A percentile compares a stretch with the other conserved stretches of the same genome.
phyloP scores from a whole-genome alignment of 768 basidiomycete genomes.

The Botryobasidium botryosum region DNA sequence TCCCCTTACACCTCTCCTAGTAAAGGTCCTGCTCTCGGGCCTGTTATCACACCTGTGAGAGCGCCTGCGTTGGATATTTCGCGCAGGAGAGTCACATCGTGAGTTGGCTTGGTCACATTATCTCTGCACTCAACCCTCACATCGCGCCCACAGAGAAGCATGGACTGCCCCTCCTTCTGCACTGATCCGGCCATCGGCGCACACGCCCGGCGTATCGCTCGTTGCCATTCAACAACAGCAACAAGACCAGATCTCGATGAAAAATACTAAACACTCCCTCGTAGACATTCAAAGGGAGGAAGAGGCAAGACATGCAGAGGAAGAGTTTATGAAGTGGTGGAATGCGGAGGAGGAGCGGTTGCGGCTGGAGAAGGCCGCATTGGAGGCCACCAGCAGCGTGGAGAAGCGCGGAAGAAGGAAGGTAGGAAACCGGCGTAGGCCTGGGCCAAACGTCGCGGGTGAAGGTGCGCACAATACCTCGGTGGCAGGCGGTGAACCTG shows the following conservation, averaged over 20 bases:
- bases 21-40: too few relatives aligned
- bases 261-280: constrained; percentile 44
- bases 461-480: too few relatives aligned
- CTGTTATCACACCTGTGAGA: constrained; percentile 44
- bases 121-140: constrained; percentile 2
- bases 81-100: constrained; percentile 1
- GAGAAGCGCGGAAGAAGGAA: neutral
- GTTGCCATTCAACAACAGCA: constrained; percentile 74
- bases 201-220: constrained; percentile 34
- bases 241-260: constrained; percentile 31
- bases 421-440: too few relatives aligned
- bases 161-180: constrained; percentile 42
- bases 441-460: too few relatives aligned
- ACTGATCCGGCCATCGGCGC: constrained; percentile 14
- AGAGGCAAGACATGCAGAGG: constrained; percentile 43
- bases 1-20: too few relatives aligned
- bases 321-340: constrained; percentile 84
- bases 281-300: constrained; percentile 82
- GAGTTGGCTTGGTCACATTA: neutral
- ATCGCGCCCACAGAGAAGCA: constrained; percentile 21
- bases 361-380: constrained; percentile 26
- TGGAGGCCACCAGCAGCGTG: neutral
- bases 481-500: too few relatives aligned
- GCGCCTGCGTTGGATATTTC: constrained; percentile 20
- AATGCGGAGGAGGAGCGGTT: constrained; percentile 60